phyloP scores from a whole-genome alignment of 805 yeast genomes.

The Danielozyma ontarioensis region DNA sequence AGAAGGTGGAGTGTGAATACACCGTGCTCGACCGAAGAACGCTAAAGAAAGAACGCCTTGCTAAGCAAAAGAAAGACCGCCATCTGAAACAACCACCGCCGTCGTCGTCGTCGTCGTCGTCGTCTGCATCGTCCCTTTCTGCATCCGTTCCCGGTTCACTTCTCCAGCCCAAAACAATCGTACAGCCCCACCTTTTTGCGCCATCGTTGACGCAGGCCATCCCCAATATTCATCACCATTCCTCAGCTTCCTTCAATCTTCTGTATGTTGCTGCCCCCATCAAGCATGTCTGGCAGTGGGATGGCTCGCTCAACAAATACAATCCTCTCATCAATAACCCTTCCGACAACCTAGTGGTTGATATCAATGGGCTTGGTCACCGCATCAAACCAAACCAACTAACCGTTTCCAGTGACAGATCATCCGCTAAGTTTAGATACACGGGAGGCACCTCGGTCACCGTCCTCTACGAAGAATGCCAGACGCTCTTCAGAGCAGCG shows the following conservation, averaged over 20 bases:
- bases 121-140: too few species aligned
- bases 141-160: too few species aligned
- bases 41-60: slow-evolving; percentile 16
- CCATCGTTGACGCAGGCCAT: too few species aligned
- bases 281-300: neutral
- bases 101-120: neutral
- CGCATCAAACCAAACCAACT: neutral
- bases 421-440: neutral
- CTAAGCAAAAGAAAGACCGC: slow-evolving; percentile 3
- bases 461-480: neutral
- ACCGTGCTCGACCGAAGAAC: slow-evolving; percentile 18
- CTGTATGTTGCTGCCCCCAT: neutral
- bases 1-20: slow-evolving; percentile 15
- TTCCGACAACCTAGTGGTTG: neutral
- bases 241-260: too few species aligned
- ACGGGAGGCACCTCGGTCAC: neutral
- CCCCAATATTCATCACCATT: too few species aligned
- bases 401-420: neutral
- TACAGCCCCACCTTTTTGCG: too few species aligned
- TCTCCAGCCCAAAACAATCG: too few species aligned
- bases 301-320: neutral
- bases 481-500: neutral
- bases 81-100: neutral
- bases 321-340: neutral
- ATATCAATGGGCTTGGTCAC: neutral